phyloP scores from a whole-genome alignment of 176 grass and related monocot species.

The Tillandsia leiboldiana region DNA sequence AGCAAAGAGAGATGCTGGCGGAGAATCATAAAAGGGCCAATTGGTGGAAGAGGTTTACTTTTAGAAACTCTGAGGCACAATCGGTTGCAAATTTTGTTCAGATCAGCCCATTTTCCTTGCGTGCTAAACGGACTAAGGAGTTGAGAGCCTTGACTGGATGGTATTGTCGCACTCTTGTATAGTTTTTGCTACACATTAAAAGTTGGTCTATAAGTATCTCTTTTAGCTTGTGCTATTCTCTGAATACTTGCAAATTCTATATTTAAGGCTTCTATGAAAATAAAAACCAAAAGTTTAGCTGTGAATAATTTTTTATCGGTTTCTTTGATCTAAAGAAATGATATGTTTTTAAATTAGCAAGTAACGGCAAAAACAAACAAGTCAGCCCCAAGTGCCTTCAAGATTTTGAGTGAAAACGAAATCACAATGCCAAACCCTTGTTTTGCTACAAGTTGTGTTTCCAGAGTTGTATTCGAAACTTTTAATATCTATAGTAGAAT shows the following conservation, averaged over 20 bases:
- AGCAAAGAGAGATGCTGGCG: conserved; percentile 26
- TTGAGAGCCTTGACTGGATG: conserved; percentile 78
- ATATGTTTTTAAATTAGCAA: too few relatives aligned
- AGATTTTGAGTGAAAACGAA: too few relatives aligned
- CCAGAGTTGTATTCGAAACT: not conserved
- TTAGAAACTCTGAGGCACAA: conserved; percentile 28
- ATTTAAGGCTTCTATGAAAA: too few relatives aligned
- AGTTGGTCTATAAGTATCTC: not conserved
- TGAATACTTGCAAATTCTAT: too few relatives aligned
- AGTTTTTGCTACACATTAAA: not conserved
- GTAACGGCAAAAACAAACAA: too few relatives aligned
- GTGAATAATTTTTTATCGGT: too few relatives aligned
- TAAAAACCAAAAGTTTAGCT: too few relatives aligned
- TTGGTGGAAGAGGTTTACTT: conserved; percentile 56
- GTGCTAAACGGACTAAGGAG: conserved; percentile 77
- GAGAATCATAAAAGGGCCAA: conserved; percentile 28
- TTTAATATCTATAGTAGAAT: not conserved
- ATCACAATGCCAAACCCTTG: not conserved
- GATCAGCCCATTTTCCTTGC: conserved; percentile 71
- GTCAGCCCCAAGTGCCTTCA: too few relatives aligned
- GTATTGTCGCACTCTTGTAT: conserved; percentile 21
- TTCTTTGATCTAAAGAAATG: too few relatives aligned
- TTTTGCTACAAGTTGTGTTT: not conserved
- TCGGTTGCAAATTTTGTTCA: conserved; percentile 36
- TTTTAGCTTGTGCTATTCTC: too few relatives aligned